Percentiles rank a stretch among this genome's conserved stretches.
These are phyloP conservation scores for Clarireedia paspali DNA, from an alignment of 2,329 filamentous ascomycete species.

Conservation along the genomic window DNA sequence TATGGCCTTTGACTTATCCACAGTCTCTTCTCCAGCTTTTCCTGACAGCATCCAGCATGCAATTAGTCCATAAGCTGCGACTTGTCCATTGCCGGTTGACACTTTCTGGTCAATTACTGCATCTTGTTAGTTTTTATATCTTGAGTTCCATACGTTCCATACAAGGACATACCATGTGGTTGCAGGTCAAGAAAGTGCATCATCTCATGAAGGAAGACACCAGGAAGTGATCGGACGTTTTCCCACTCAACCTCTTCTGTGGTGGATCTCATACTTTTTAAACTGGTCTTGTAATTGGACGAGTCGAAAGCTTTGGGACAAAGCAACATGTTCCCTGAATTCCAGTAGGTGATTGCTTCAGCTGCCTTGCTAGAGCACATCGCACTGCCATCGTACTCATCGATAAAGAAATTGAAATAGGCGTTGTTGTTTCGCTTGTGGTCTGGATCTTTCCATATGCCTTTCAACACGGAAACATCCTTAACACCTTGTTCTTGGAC, in stretches of 20 bases:
- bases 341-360: slow-evolving; percentile 3
- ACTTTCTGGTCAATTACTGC: slow-evolving; percentile 1
- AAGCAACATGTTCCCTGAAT: not conserved
- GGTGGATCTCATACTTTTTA: slow-evolving; percentile 1
- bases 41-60: slow-evolving; percentile 1
- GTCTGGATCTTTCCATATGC: slow-evolving; percentile 2
- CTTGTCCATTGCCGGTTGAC: not conserved
- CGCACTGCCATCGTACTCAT: slow-evolving; percentile 1
- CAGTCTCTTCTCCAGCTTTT: not conserved
- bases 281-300: slow-evolving; percentile 2
- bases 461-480: not conserved
- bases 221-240: slow-evolving; percentile 2
- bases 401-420: slow-evolving; percentile 1
- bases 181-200: slow-evolving; percentile 5
- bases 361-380: not conserved
- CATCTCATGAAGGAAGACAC: slow-evolving; percentile 2
- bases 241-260: not conserved
- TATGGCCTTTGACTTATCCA: slow-evolving; percentile 2
- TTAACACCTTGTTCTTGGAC: not conserved
- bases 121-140: not conserved
- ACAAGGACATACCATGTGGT: not conserved
- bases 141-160: not conserved
- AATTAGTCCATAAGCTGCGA: not conserved
- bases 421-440: not conserved
- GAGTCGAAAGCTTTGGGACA: not conserved